Conservation (phyloP, 1,284 basidiomycete species). For the Marasmius fiardii region DNA sequence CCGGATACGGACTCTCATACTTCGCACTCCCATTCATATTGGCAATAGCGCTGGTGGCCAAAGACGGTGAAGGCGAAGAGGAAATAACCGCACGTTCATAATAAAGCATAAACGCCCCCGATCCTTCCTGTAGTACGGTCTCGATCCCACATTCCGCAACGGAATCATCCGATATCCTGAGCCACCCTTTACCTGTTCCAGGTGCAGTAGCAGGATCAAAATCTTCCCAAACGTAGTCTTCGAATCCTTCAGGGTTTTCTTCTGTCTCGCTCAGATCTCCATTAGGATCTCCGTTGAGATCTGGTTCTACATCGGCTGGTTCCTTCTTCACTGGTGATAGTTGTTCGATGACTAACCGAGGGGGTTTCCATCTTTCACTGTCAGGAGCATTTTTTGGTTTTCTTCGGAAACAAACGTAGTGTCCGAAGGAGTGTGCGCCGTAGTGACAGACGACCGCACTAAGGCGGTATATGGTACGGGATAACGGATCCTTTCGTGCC, state of each 20-base stretch:
- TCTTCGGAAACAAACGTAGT: constrained; percentile 88
- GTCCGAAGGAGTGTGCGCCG: constrained; percentile 86
- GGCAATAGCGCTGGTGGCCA: neutral
- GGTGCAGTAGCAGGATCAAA: constrained; percentile 20
- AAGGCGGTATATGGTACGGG: constrained; percentile 74
- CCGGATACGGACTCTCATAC: neutral
- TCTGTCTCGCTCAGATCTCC: constrained; percentile 2
- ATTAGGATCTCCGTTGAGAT: constrained; percentile 9
- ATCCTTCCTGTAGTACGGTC: constrained; percentile 68
- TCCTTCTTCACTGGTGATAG: constrained; percentile 30
- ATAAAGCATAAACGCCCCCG: constrained; percentile 85
- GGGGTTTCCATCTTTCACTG: constrained; percentile 8
- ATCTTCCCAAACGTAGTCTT: constrained; percentile 30
- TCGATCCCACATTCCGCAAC: constrained; percentile 79
- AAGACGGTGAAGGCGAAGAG: constrained; percentile 9
- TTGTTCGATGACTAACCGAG: constrained; percentile 6
- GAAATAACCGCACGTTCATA: constrained; percentile 71
- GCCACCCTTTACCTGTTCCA: constrained; percentile 66
- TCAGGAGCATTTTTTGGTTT: constrained; percentile 51
- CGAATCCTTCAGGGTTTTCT: constrained; percentile 13
- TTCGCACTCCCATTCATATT: neutral
- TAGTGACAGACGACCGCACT: constrained; percentile 85
- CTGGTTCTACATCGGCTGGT: constrained; percentile 22
- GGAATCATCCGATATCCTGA: constrained; percentile 81
- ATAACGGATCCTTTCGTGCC: constrained; percentile 35